These are phyloP conservation scores for Coniferiporia weirii DNA, from an alignment of 1,284 basidiomycete genomes.

Conservation along the genomic window DNA sequence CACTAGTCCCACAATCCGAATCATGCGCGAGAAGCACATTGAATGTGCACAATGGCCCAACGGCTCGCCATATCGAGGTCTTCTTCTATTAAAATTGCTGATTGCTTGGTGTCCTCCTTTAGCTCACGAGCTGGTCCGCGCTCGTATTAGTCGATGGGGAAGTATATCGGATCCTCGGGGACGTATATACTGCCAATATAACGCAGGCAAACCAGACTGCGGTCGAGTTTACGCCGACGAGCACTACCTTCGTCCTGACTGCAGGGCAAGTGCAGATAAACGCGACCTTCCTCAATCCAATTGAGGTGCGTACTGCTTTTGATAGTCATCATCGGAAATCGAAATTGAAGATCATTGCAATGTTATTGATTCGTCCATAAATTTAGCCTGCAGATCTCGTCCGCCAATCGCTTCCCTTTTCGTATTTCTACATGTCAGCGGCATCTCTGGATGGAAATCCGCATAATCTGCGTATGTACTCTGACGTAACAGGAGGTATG, in stretches of 20 bases:
- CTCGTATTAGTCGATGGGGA: constrained; percentile 1
- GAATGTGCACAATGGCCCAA: too few species aligned
- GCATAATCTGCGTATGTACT: constrained; percentile 22
- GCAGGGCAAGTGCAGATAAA: not conserved
- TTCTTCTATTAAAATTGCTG: too few species aligned
- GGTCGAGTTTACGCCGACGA: constrained; percentile 4
- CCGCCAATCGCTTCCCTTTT: constrained; percentile 24
- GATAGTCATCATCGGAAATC: not conserved
- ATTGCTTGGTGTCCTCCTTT: not conserved
- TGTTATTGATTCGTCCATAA: too few species aligned
- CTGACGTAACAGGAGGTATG: constrained; percentile 18
- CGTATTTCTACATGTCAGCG: constrained; percentile 23
- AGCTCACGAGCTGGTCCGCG: constrained; percentile 1
- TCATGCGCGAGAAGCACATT: too few species aligned
- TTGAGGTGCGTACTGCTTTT: not conserved
- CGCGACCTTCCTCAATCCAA: constrained; percentile 5
- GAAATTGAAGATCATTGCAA: not conserved
- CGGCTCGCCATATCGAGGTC: too few species aligned
- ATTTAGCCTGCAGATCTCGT: constrained; percentile 19
- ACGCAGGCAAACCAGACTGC: constrained; percentile 4
- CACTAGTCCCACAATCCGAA: not conserved
- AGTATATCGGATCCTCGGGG: not conserved
- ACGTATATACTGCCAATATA: not conserved
- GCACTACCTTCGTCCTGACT: not conserved
- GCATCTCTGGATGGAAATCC: constrained; percentile 23